Base-by-base conservation (phyloP, 371 early-diverging fungal species). In the Scutellospora calospora region DNA sequence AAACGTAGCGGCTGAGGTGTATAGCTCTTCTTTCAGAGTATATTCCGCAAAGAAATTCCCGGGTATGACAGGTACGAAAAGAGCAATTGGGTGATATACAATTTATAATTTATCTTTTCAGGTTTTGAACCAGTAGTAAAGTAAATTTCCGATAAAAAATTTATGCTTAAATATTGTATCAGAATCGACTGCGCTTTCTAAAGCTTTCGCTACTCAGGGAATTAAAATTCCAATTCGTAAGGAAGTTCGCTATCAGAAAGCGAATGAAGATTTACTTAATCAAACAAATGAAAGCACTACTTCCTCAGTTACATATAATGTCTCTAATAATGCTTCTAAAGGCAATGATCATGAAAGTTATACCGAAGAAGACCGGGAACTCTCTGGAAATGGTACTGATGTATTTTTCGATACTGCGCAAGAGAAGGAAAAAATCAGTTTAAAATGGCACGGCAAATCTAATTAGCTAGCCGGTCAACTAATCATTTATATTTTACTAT, bases 121-220 rank as follows among this genome's bases (percentile, higher is more conserved):
- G 45, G 29, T 45, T 38, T 71, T 71, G 29, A 71, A 14, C 71
- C 38, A 14, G 71, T 68, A 31, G n/a, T 68, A 55, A 8, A 5
- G n/a, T 45, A 45, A 45, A 45, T 45, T 45, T 45, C 45, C 9
- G 45, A 45, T 12, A 45, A 8, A 22, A 29, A n/a, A 49, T 52
- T 33, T 45, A 45, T 45, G 45, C 45, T 45, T 38, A 45, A 45
- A 45, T 45, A 45, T 45, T 45, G 12, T 12, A 65, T 52, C 33
- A 93, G 90, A 87, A 77, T 91, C 93, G 0, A 93, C 93, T 2
- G 84, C 86, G 14, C 83, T 94, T 0, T 93, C 93, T 0, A 90
- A 89, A 84, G 89, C 90, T 76, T 93, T 94, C 84, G 91, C 92
- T 4, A 87, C 86, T 45, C 93, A 94, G 83, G 93, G 93, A 12